Percentiles rank a stretch among this genome's conserved stretches.
Conservation (phyloP, 2,329 filamentous ascomycete genomes). For the Beauveria brongniartii region DNA sequence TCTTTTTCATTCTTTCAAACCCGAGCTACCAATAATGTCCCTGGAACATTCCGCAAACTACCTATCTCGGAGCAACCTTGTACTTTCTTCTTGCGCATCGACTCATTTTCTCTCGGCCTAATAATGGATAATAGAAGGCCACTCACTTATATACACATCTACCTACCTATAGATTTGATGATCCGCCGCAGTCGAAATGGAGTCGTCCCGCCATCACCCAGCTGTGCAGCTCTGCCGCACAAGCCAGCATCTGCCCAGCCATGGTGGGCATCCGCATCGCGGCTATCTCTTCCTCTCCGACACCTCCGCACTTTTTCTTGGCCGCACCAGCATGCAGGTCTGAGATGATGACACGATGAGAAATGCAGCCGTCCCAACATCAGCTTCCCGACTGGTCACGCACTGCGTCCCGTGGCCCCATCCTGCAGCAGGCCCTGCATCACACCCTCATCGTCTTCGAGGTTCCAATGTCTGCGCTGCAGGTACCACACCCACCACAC, state of each 20-base stretch:
- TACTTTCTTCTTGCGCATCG: too few species aligned
- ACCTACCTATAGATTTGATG: neutral
- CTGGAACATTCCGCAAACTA: too few species aligned
- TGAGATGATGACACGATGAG: neutral
- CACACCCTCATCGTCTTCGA: neutral
- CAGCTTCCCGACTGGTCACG: neutral
- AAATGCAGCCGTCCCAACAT: neutral
- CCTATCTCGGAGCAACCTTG: too few species aligned
- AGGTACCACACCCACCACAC: slow-evolving; percentile 5
- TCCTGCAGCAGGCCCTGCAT: neutral
- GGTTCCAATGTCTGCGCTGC: neutral
- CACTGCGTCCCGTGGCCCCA: neutral
- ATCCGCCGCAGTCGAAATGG: neutral
- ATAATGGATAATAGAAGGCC: neutral
- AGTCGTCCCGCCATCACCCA: neutral
- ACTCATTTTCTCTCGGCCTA: too few species aligned
- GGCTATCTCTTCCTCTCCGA: neutral
- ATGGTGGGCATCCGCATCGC: neutral
- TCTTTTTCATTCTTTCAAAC: neutral
- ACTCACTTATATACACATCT: neutral
- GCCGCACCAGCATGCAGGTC: neutral
- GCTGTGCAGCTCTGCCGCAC: neutral
- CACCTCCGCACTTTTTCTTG: neutral
- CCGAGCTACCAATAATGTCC: too few species aligned
- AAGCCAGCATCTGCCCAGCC: neutral